phyloP scores from a whole-genome alignment of 116 monocot genomes.

The Cymodocea nodosa region DNA sequence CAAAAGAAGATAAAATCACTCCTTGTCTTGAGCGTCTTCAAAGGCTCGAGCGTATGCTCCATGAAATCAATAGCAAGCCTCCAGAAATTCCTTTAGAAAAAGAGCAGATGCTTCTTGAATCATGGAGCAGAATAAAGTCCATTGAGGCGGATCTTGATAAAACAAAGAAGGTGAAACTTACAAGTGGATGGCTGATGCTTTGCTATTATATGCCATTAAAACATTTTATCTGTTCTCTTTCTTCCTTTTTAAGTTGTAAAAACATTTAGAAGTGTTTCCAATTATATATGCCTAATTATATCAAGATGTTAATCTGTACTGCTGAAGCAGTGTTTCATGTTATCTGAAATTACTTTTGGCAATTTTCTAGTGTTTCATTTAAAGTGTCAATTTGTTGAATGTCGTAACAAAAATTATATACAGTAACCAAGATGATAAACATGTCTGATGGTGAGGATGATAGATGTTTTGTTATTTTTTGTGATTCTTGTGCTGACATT shows the following conservation, averaged over 20 bases:
- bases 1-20: conserved; percentile 32
- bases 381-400: too few species aligned
- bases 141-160: conserved; percentile 79
- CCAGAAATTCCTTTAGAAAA: conserved; percentile 71
- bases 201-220: not conserved
- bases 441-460: too few species aligned
- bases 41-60: conserved; percentile 50
- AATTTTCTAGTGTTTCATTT: too few species aligned
- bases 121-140: conserved; percentile 77
- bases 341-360: too few species aligned
- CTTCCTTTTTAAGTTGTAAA: not conserved
- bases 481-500: too few species aligned
- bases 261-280: not conserved
- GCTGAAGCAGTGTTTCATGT: too few species aligned
- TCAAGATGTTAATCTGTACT: too few species aligned
- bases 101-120: conserved; percentile 57
- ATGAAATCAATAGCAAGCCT: conserved; percentile 46
- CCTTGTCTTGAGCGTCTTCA: conserved; percentile 70
- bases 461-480: too few species aligned
- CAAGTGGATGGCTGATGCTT: not conserved
- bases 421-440: too few species aligned
- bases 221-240: not conserved
- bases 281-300: too few species aligned
- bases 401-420: too few species aligned
- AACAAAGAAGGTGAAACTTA: conserved; percentile 65